A percentile compares a stretch with the other conserved stretches of the same genome.
Conservation (phyloP, 73 alveolate genomes). For the Durusdinium trenchii region DNA sequence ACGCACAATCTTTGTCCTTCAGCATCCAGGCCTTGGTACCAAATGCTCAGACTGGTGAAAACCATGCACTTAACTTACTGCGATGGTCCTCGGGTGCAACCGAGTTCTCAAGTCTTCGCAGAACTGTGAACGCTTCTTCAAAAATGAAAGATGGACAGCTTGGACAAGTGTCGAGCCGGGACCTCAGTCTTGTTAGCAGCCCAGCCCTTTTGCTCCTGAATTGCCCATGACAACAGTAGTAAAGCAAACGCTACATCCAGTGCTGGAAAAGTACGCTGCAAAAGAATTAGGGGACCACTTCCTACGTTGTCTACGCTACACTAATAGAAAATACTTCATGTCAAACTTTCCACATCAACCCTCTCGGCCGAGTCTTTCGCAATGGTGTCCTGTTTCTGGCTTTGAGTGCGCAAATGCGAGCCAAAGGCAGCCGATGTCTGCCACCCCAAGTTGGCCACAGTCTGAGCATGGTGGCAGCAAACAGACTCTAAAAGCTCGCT, state of each 20-base stretch:
- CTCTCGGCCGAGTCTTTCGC: neutral
- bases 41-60: too few relatives aligned
- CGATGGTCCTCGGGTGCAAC: too few relatives aligned
- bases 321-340: neutral
- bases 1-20: conserved; percentile 29
- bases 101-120: neutral
- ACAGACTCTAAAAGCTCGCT: neutral
- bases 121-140: neutral
- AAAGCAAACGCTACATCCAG: too few relatives aligned
- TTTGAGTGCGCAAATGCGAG: neutral
- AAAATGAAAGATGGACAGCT: neutral
- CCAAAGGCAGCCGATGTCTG: conserved; percentile 73
- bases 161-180: neutral
- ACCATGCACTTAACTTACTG: too few relatives aligned
- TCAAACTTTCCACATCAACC: neutral
- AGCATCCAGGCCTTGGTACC: conserved; percentile 52
- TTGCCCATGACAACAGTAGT: neutral
- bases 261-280: too few relatives aligned
- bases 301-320: neutral
- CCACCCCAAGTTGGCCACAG: conserved; percentile 81
- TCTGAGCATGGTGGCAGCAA: neutral
- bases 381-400: conserved; percentile 7
- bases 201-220: conserved; percentile 57
- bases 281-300: neutral
- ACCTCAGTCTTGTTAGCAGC: conserved; percentile 35